Conservation (phyloP, 129 eudicot genomes). For the Ambrosia trifida region DNA sequence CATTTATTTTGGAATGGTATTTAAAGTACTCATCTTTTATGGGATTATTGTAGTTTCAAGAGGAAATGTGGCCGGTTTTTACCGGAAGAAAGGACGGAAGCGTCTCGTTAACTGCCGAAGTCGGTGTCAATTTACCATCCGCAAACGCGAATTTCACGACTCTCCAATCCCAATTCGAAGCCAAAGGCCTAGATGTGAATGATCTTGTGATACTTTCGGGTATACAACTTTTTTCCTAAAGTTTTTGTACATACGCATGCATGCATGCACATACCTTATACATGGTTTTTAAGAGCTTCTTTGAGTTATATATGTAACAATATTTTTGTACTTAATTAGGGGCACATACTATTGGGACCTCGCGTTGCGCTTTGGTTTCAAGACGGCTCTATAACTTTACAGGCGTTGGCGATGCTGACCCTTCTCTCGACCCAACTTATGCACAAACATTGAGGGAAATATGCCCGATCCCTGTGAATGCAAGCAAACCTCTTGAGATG, state of each 20-base stretch:
- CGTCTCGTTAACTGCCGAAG: slow-evolving; percentile 47
- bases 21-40: too few species aligned
- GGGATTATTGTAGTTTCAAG: slow-evolving; percentile 31
- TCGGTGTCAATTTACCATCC: slow-evolving; percentile 46
- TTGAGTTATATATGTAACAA: neutral
- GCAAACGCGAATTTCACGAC: slow-evolving; percentile 49
- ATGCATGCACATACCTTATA: neutral
- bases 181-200: slow-evolving; percentile 32
- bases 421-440: slow-evolving; percentile 48
- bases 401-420: slow-evolving; percentile 55
- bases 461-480: slow-evolving; percentile 41
- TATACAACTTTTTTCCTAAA: neutral
- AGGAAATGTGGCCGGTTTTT: slow-evolving; percentile 53
- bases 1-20: too few species aligned
- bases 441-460: slow-evolving; percentile 33
- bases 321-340: slow-evolving; percentile 34
- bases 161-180: slow-evolving; percentile 32
- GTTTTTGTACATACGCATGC: neutral
- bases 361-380: slow-evolving; percentile 45
- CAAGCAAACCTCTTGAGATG: slow-evolving; percentile 48
- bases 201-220: slow-evolving; percentile 71
- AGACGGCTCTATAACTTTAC: slow-evolving; percentile 68
- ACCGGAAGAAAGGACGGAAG: slow-evolving; percentile 71
- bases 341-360: slow-evolving; percentile 64
- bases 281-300: neutral